Conservation (phyloP, 2,329 filamentous ascomycete species). For the Verticillium alfalfae region DNA sequence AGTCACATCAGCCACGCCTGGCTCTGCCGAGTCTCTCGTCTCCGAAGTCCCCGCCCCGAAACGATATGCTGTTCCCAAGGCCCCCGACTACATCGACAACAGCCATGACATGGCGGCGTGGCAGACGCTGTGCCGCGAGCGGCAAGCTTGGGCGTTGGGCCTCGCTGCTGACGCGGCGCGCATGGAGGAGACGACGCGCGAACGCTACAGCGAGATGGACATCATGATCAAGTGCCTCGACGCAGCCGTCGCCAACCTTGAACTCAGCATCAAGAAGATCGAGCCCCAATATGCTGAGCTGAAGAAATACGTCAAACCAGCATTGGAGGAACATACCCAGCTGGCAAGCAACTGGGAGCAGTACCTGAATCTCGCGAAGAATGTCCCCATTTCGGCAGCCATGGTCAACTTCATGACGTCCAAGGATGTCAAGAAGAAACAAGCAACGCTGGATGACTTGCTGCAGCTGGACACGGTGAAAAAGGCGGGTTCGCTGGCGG, state of each 20-base stretch:
- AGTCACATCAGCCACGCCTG: constrained; percentile 52
- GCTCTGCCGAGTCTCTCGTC: constrained; percentile 34
- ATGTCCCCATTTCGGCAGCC: constrained; percentile 57
- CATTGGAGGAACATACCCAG: constrained; percentile 61
- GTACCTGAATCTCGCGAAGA: constrained; percentile 59
- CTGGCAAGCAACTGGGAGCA: constrained; percentile 63
- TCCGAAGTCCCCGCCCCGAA: constrained; percentile 46
- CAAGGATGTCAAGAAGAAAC: constrained; percentile 34
- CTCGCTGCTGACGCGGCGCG: constrained; percentile 63
- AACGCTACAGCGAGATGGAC: constrained; percentile 66
- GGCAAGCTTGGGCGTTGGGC: constrained; percentile 72
- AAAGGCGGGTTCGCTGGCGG: constrained; percentile 63
- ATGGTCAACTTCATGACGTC: constrained; percentile 63
- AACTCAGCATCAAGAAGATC: constrained; percentile 65
- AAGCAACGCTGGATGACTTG: constrained; percentile 65
- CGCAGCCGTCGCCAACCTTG: constrained; percentile 80
- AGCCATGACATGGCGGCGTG: constrained; percentile 80
- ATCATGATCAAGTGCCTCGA: constrained; percentile 75
- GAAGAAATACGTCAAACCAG: constrained; percentile 63
- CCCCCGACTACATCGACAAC: constrained; percentile 79
- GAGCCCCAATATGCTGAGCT: constrained; percentile 68
- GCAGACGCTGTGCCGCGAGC: constrained; percentile 77
- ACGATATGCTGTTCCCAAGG: constrained; percentile 53
- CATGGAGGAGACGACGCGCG: constrained; percentile 57
- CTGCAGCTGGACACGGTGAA: constrained; percentile 69